Conservation (phyloP, 2,329 filamentous ascomycete species). For the Aaosphaeria pasadenensis region DNA sequence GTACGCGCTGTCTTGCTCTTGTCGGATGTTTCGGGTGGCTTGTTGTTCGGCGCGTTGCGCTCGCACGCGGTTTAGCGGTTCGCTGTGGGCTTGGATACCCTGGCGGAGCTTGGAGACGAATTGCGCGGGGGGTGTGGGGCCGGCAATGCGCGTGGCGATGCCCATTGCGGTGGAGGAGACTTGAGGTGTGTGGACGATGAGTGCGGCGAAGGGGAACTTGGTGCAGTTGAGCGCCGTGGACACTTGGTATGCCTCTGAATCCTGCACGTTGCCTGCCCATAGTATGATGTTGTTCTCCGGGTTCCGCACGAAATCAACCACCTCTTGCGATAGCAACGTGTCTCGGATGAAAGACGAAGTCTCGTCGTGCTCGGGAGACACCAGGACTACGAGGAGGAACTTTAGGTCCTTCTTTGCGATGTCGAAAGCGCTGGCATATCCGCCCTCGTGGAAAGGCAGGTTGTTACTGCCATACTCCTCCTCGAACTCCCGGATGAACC, state of each 20-base stretch:
- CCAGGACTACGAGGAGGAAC: slow-evolving; percentile 81
- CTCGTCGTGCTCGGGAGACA: slow-evolving; percentile 94
- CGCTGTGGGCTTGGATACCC: slow-evolving; percentile 72
- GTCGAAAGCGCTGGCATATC: slow-evolving; percentile 89
- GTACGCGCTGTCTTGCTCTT: slow-evolving; percentile 90
- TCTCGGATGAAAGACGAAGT: slow-evolving; percentile 77
- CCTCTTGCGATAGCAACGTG: slow-evolving; percentile 73
- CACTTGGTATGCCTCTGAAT: slow-evolving; percentile 92
- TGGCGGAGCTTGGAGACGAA: slow-evolving; percentile 73
- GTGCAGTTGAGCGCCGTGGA: slow-evolving; percentile 83
- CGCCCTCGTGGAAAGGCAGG: slow-evolving; percentile 79
- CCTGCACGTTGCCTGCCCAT: slow-evolving; percentile 90
- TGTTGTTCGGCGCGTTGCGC: slow-evolving; percentile 76
- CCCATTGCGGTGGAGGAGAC: slow-evolving; percentile 87
- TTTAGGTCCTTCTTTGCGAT: slow-evolving; percentile 86
- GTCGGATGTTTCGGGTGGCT: slow-evolving; percentile 74
- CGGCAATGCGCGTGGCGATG: slow-evolving; percentile 74
- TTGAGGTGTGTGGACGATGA: slow-evolving; percentile 84
- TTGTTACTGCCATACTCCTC: slow-evolving; percentile 78
- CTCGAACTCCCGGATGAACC: slow-evolving; percentile 90
- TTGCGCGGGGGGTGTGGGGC: slow-evolving; percentile 66
- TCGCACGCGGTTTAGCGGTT: slow-evolving; percentile 71
- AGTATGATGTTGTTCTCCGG: slow-evolving; percentile 76
- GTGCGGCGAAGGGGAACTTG: slow-evolving; percentile 84
- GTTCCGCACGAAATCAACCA: slow-evolving; percentile 71